Percentiles rank a stretch among this genome's conserved stretches.
Evolutionary conservation across 495 filamentous ascomycete genomes (phyloP).

Genomic region (Hypoxylon fuscum): DNA sequence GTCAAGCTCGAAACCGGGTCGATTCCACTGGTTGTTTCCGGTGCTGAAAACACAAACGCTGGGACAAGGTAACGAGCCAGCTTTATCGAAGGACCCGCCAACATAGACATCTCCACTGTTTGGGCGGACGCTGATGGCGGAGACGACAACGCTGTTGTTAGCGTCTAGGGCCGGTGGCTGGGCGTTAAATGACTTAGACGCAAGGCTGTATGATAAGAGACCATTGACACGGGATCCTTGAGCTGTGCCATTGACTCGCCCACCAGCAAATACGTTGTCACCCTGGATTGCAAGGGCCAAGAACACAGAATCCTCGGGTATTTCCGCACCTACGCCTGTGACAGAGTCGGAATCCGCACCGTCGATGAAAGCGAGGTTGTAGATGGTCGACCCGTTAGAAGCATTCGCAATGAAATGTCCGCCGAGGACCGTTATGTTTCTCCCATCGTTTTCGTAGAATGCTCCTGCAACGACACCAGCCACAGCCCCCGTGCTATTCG

Average conservation of each 20-base stretch:
- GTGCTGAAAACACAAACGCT: slow-evolving; percentile 82
- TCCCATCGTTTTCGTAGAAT: slow-evolving; percentile 72
- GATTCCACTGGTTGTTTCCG: slow-evolving; percentile 74
- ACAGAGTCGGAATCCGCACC: slow-evolving; percentile 65
- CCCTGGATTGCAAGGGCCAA: slow-evolving; percentile 71
- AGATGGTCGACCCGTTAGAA: slow-evolving; percentile 72
- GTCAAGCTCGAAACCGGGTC: slow-evolving; percentile 71
- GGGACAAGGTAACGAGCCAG: slow-evolving; percentile 83
- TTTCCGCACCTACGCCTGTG: slow-evolving; percentile 71
- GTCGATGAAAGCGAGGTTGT: slow-evolving; percentile 81
- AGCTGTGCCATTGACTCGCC: slow-evolving; percentile 75
- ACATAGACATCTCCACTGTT: slow-evolving; percentile 80
- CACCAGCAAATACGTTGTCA: slow-evolving; percentile 82
- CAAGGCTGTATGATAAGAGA: slow-evolving; percentile 82
- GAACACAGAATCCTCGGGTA: slow-evolving; percentile 79
- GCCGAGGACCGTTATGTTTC: slow-evolving; percentile 87
- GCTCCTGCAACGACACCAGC: slow-evolving; percentile 77
- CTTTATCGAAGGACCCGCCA: slow-evolving; percentile 80
- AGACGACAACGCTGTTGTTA: slow-evolving; percentile 70
- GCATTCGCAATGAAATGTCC: slow-evolving; percentile 83
- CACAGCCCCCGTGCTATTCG: slow-evolving; percentile 50
- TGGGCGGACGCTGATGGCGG: slow-evolving; percentile 74
- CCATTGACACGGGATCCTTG: slow-evolving; percentile 71
- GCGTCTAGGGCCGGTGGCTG: slow-evolving; percentile 80
- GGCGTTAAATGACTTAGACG: slow-evolving; percentile 62